These are phyloP conservation scores for Themeda triandra DNA, from an alignment of 176 grass and related monocot species.

Conservation along the genomic window DNA sequence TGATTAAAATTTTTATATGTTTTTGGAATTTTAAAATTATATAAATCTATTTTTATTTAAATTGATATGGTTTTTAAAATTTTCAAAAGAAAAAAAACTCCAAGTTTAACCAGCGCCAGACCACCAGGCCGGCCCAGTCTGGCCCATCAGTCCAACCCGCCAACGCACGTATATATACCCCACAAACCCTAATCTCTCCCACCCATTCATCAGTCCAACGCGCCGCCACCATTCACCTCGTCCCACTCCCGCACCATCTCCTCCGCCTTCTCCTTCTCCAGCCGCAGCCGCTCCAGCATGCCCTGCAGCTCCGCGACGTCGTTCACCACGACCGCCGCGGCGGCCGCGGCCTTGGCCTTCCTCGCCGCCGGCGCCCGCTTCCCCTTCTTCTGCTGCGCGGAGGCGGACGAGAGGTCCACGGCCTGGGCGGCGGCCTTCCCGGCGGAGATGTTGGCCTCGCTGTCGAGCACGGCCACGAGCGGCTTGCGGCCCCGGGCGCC, in stretches of 20 bases:
- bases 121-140: too few species aligned
- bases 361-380: conserved; percentile 42
- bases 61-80: too few species aligned
- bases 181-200: too few species aligned
- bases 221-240: too few species aligned
- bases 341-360: not conserved
- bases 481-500: conserved; percentile 57
- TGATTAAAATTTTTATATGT: too few species aligned
- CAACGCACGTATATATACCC: too few species aligned
- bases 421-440: conserved; percentile 28
- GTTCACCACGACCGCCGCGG: conserved; percentile 7
- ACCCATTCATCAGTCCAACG: too few species aligned
- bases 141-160: too few species aligned
- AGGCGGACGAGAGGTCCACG: not conserved
- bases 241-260: conserved; percentile 70
- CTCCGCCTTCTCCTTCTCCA: conserved; percentile 80
- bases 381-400: conserved; percentile 38
- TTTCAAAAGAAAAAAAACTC: too few species aligned
- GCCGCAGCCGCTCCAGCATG: conserved; percentile 61
- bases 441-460: conserved; percentile 72
- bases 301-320: conserved; percentile 67
- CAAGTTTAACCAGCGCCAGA: too few species aligned
- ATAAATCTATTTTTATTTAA: too few species aligned
- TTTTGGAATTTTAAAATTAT: too few species aligned
- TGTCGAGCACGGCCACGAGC: conserved; percentile 56